Percentiles rank a stretch among this genome's conserved stretches.
These are phyloP conservation scores for Pascua guehoae DNA, from an alignment of 1,284 basidiomycete genomes.

Conservation along the genomic window DNA sequence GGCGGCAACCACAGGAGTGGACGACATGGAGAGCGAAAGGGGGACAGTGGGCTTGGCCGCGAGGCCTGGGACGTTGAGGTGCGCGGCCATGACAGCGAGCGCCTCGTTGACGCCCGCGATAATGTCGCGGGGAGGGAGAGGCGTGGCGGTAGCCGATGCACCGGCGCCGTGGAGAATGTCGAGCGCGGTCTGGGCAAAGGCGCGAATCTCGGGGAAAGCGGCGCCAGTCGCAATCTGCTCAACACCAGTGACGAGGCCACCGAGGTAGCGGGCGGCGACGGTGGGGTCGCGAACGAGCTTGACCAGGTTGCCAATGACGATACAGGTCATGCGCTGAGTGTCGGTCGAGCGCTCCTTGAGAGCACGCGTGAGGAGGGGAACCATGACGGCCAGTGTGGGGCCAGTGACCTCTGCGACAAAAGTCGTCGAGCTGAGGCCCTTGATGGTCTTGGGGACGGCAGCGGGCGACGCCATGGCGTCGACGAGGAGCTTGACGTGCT, in stretches of 20 bases:
- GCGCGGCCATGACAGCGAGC: constrained; percentile 58
- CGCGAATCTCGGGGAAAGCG: constrained; percentile 94
- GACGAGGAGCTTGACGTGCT: constrained; percentile 86
- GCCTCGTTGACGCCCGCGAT: constrained; percentile 60
- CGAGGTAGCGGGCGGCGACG: constrained; percentile 85
- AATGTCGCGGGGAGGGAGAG: constrained; percentile 64
- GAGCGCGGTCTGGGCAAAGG: constrained; percentile 77
- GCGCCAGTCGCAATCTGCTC: constrained; percentile 86
- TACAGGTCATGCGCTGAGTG: constrained; percentile 74
- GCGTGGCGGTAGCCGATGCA: constrained; percentile 66
- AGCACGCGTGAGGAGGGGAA: constrained; percentile 86
- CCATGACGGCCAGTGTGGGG: constrained; percentile 92
- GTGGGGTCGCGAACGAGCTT: constrained; percentile 92
- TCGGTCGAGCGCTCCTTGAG: constrained; percentile 96
- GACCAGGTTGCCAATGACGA: constrained; percentile 95
- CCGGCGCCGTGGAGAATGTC: constrained; percentile 74
- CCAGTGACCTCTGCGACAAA: constrained; percentile 97
- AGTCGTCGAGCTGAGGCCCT: constrained; percentile 83
- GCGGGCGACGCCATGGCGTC: constrained; percentile 89
- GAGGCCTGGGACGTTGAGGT: constrained; percentile 60
- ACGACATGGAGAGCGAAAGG: constrained; percentile 38
- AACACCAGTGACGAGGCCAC: constrained; percentile 84
- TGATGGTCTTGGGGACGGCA: constrained; percentile 86
- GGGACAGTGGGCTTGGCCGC: constrained; percentile 49
- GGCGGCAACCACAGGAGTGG: constrained; percentile 46